phyloP scores from a whole-genome alignment of 495 filamentous ascomycete species.

The Neurospora sp. region DNA sequence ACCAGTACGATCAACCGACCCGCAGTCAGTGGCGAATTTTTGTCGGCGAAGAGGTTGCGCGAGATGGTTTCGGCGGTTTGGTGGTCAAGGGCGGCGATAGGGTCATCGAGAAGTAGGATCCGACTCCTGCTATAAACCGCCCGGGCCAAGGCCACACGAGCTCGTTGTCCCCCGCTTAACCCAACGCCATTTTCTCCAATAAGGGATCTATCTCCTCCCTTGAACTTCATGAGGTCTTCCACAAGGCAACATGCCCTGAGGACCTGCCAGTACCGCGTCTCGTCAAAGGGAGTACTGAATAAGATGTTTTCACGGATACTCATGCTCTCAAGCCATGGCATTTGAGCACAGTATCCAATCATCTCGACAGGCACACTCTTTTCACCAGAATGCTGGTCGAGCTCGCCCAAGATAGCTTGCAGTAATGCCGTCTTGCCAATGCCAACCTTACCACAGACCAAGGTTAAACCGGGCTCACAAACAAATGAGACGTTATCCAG shows the following conservation, averaged over 20 bases:
- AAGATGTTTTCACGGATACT: conserved; percentile 78
- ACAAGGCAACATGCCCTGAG: conserved; percentile 84
- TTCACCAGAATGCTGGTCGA: conserved; percentile 54
- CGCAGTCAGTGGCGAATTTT: conserved; percentile 47
- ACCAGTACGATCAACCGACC: conserved; percentile 58
- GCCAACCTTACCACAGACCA: conserved; percentile 58
- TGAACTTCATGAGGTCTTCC: conserved; percentile 78
- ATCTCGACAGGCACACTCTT: conserved; percentile 51
- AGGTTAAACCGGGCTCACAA: conserved; percentile 55
- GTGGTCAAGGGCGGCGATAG: conserved; percentile 87
- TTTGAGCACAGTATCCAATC: conserved; percentile 74
- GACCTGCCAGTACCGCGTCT: conserved; percentile 75
- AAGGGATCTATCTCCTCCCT: conserved; percentile 88
- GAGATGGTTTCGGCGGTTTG: conserved; percentile 67
- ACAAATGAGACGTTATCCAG: conserved; percentile 50
- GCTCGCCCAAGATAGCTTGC: conserved; percentile 67
- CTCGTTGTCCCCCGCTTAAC: conserved; percentile 90
- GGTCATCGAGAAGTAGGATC: conserved; percentile 90
- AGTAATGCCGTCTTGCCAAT: conserved; percentile 73
- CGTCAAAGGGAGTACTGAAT: conserved; percentile 64
- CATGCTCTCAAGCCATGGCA: conserved; percentile 88
- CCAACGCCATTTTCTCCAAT: conserved; percentile 96
- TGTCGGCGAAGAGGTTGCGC: conserved; percentile 47
- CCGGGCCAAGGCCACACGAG: conserved; percentile 79
- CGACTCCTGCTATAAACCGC: conserved; percentile 90